Conservation (phyloP, 108 stramenopile genomes). For the Fistulifera pelliculosa region DNA sequence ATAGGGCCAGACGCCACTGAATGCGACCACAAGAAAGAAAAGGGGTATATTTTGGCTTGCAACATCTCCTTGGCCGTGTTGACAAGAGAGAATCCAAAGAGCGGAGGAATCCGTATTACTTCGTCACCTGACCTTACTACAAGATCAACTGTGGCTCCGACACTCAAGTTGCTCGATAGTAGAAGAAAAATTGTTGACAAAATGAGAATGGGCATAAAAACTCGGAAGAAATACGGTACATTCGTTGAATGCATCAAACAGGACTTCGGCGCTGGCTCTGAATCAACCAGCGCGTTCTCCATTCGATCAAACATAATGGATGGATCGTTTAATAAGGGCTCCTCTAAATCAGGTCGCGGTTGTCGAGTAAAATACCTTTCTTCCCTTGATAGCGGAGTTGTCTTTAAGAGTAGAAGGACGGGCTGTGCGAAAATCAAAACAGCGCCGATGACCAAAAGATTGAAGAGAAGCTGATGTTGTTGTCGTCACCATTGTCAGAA, state of each 20-base stretch:
- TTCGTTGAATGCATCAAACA: not conserved
- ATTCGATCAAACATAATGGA: not conserved
- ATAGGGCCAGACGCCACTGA: constrained; percentile 91
- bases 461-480: not conserved
- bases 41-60: constrained; percentile 80
- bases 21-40: constrained; percentile 70
- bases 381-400: not conserved
- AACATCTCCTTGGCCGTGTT: constrained; percentile 78
- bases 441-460: not conserved
- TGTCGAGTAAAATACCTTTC: not conserved
- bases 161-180: constrained; percentile 54
- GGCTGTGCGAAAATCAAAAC: not conserved
- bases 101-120: constrained; percentile 29
- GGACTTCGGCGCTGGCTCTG: not conserved
- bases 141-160: constrained; percentile 73
- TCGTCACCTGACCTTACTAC: constrained; percentile 20
- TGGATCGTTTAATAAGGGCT: not conserved
- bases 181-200: constrained; percentile 46
- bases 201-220: constrained; percentile 28
- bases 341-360: not conserved
- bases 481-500: not conserved
- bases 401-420: not conserved
- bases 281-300: not conserved
- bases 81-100: constrained; percentile 68
- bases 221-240: constrained; percentile 1